These are phyloP conservation scores for Blastocystis sp. DNA, from an alignment of 352 stramenopile species.

Conservation along the genomic window DNA sequence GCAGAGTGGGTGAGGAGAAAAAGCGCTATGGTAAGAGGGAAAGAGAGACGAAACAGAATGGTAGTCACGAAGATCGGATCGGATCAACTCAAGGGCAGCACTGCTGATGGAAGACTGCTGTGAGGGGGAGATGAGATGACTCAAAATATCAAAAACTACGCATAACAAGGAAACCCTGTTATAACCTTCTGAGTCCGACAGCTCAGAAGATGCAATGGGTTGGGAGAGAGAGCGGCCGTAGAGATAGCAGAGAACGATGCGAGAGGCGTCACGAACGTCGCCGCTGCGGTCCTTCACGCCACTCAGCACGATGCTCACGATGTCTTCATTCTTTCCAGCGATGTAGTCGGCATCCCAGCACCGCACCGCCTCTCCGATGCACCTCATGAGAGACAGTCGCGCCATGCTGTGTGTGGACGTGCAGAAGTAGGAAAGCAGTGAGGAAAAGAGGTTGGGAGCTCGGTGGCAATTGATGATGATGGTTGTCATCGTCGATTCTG, in stretches of 20 bases:
- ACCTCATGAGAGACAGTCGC: constrained; percentile 5
- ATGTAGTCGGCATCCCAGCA: constrained; percentile 43
- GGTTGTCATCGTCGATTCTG: neutral
- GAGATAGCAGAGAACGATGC: constrained; percentile 18
- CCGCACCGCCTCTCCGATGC: constrained; percentile 19
- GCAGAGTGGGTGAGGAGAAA: neutral
- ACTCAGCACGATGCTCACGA: neutral
- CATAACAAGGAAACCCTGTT: neutral
- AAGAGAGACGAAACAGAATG: neutral
- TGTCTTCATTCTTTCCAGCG: neutral
- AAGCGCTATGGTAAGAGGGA: neutral
- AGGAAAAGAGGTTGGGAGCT: neutral
- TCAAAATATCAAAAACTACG: neutral
- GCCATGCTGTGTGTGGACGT: neutral
- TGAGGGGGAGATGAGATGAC: neutral
- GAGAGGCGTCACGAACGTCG: constrained; percentile 36
- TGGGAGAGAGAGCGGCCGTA: neutral
- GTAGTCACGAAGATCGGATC: neutral
- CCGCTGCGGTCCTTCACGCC: constrained; percentile 26
- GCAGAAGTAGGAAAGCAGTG: constrained; percentile 35
- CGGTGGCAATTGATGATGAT: neutral
- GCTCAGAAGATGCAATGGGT: neutral
- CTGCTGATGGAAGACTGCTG: neutral
- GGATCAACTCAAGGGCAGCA: constrained; percentile 2
- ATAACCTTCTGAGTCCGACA: neutral